These are phyloP conservation scores for Wickerhamomyces ciferrii DNA, from an alignment of 805 yeast species.

Conservation along the genomic window DNA sequence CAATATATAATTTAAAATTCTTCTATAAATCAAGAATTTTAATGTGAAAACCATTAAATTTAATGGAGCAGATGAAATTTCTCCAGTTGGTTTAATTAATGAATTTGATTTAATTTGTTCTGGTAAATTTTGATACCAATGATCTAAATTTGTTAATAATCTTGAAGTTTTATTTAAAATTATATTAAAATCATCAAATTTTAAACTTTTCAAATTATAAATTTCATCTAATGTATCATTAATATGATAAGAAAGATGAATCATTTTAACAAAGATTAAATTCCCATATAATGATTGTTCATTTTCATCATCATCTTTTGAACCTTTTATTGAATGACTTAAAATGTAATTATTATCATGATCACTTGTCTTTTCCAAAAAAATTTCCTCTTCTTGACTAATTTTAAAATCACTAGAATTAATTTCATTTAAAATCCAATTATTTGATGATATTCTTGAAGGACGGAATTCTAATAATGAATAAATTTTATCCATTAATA, in stretches of 20 bases:
- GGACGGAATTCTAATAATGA: conserved; percentile 22
- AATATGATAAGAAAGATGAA: conserved; percentile 18
- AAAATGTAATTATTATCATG: conserved; percentile 11
- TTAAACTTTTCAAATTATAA: conserved; percentile 19
- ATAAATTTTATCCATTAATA: conserved; percentile 21
- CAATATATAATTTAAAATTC: conserved; percentile 17
- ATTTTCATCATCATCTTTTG: not conserved
- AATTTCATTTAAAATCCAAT: conserved; percentile 20
- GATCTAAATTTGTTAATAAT: conserved; percentile 11
- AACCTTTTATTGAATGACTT: not conserved
- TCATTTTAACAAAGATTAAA: conserved; percentile 19
- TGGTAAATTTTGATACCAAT: conserved; percentile 20
- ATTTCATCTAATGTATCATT: conserved; percentile 17
- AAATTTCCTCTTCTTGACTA: conserved; percentile 14
- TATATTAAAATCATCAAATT: conserved; percentile 18
- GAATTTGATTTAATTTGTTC: conserved; percentile 8
- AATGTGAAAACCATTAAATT: conserved; percentile 17
- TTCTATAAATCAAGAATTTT: conserved; percentile 17
- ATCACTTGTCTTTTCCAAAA: conserved; percentile 11
- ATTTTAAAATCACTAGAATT: conserved; percentile 15
- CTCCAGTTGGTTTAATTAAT: conserved; percentile 2
- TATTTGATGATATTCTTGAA: conserved; percentile 16
- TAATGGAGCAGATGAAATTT: conserved; percentile 17
- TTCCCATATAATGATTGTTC: conserved; percentile 12
- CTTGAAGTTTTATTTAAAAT: conserved; percentile 10